Base-by-base conservation (phyloP, 2,329 filamentous ascomycete species). In the Sordariomycetes sp. region DNA sequence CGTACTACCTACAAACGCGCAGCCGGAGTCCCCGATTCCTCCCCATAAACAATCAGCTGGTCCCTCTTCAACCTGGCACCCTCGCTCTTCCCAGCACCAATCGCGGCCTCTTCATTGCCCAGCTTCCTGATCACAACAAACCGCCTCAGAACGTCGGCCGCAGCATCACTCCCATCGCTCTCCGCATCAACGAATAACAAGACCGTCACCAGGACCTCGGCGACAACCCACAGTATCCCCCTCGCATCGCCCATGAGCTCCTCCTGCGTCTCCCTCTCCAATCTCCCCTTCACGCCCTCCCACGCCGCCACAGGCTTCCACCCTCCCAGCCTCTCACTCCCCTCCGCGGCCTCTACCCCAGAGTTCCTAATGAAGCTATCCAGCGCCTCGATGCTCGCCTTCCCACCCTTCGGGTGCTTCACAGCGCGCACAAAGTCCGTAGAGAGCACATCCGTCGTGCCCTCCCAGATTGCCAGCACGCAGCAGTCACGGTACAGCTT, bases 391-490 rank as follows among this genome's bases (percentile, higher is more conserved):
- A 76, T 59, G 36, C 67, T 69, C 10, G 66, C 68, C 12, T 57
- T 63, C 3, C 70, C 76, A 1, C 60, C 65, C 25, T 66, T 66
- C 0, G 72, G 66, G 36, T 79, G 74, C 60, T 77, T 78, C 50
- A 80, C 58, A 0, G 75, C 74, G 22, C 76, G 66, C 15, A 78
- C 60, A 17, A 76, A 70, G 59, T 79, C 78, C 1, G 72, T 74
- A 4, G 81, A 80, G 57, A 90, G 73, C 6, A 90, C 83, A 63
- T 88, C 85, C 0, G 85, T 87, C 0, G 86, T 89, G 1, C 86
- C 84, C 67, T 87, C 85, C 83, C 84, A 87, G 54, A 89, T 88
- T 15, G 79, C 76, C 55, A 81, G 70, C 2, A 88, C 85, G 8
- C 70, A 74, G 1, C 77, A 80, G 62, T 89, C 86, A 8, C 87